Base-by-base conservation (phyloP, 2,329 filamentous ascomycete species). In the Pseudopyricularia javanii region DNA sequence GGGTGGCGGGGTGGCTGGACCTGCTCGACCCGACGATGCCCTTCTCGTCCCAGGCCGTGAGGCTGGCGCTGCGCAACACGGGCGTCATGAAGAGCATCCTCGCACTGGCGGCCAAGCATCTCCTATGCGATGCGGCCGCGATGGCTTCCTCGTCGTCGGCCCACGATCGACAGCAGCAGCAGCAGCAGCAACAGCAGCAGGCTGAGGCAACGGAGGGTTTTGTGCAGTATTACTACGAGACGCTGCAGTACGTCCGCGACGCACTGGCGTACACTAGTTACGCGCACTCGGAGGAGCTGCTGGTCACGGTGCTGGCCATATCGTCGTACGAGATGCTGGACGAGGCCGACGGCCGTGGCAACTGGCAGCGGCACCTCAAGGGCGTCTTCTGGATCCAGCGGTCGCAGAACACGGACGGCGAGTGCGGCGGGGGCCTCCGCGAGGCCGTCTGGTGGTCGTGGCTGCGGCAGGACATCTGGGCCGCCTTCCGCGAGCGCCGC, bases 21-120 rank as follows among this genome's bases (percentile, higher is more conserved):
- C 15, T 54, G 50, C 47, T 91, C 63, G 91, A 91, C 85, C 98
- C 93, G 60, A 94, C 70, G 64, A 98, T 86, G 68, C 89, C 89
- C 82, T 91, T 93, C 82, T 95, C 84, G 69, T 93, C 93, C 72
- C 93, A 83, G 55, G 86, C 76, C 8, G 52, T 50, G 22, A 50
- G 50, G 22, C 40, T 56, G 26, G 53, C 54, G 11, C 15, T 56
- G 47, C 32, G 50, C 48, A 56, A 56, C 47, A 14, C 28, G 8
- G 57, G 57, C 7, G 53, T 58, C 9, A 56, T 58, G 57, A 56
- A 57, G 22, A 54, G 56, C 43, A 55, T 58, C 28, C 54, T 58
- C 7, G 56, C 56, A 14, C 47, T 58, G n/a, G 53, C 54, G 5
- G 24, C 53, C 28, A 28, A 26, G 12, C 34, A 37, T 33, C 49